These are phyloP conservation scores for Pichia membranifaciens DNA, from an alignment of 805 yeast genomes.

Conservation along the genomic window DNA sequence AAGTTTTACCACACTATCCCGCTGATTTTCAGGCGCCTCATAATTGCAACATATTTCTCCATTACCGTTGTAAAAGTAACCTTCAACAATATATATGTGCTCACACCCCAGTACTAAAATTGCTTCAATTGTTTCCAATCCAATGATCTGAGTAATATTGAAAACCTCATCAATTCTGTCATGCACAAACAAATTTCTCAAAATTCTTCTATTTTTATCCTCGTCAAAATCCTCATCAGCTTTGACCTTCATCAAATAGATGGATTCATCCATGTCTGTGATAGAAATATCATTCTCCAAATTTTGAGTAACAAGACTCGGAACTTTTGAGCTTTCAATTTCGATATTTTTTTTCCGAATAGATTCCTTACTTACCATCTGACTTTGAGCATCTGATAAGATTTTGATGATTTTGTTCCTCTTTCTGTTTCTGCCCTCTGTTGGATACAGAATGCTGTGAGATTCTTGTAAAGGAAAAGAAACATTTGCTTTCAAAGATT, in stretches of 20 bases:
- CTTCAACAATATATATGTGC: conserved; percentile 63
- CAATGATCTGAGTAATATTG: conserved; percentile 71
- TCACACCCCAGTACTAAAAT: conserved; percentile 62
- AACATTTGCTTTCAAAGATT: conserved; percentile 36
- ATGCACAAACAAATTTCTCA: conserved; percentile 60
- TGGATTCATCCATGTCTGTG: background rate
- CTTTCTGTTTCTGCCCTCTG: conserved; percentile 67
- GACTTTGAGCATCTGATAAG: conserved; percentile 1
- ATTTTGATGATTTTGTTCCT: conserved; percentile 50
- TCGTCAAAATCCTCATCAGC: conserved; percentile 29
- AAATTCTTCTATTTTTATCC: conserved; percentile 69
- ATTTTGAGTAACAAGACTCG: background rate
- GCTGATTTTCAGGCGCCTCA: conserved; percentile 54
- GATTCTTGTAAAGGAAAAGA: conserved; percentile 18
- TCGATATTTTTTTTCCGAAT: conserved; percentile 8
- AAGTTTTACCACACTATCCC: conserved; percentile 66
- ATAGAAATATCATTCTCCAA: background rate
- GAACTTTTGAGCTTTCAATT: background rate
- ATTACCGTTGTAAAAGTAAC: conserved; percentile 51
- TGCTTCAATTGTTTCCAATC: conserved; percentile 73
- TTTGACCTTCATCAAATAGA: background rate
- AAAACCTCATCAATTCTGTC: conserved; percentile 68
- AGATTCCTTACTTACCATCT: background rate
- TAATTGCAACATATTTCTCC: conserved; percentile 57
- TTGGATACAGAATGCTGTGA: conserved; percentile 53